Conservation (phyloP, 495 filamentous ascomycete genomes). For the Neurospora sp. region DNA sequence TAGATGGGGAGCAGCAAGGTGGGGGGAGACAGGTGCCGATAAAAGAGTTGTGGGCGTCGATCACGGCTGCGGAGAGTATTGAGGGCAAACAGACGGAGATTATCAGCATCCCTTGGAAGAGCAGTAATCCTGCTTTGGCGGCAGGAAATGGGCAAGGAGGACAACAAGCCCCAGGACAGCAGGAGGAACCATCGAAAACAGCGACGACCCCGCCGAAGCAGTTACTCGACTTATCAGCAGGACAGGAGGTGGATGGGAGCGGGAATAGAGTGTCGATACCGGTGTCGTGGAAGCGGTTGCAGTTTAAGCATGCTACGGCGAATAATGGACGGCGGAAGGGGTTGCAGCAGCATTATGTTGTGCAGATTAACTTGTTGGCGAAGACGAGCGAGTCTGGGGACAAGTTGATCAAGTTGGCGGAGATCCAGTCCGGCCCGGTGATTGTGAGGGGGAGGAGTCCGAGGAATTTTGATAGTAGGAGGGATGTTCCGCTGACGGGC, state of each 20-base stretch:
- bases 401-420: conserved; percentile 47
- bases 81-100: conserved; percentile 84
- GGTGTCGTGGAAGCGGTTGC: conserved; percentile 81
- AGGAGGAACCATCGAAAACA: conserved; percentile 34
- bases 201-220: conserved; percentile 44
- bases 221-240: conserved; percentile 60
- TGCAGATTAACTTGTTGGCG: conserved; percentile 52
- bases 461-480: conserved; percentile 57
- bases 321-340: conserved; percentile 69
- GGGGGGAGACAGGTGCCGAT: conserved; percentile 60
- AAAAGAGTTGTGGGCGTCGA: conserved; percentile 62
- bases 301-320: conserved; percentile 87
- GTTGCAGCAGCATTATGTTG: conserved; percentile 60
- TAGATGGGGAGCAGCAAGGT: conserved; percentile 50
- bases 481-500: conserved; percentile 52
- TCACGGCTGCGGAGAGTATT: conserved; percentile 83
- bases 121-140: conserved; percentile 44
- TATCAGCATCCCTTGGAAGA: conserved; percentile 90
- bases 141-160: background rate
- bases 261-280: conserved; percentile 62
- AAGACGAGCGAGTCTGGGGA: conserved; percentile 41
- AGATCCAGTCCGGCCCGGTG: conserved; percentile 54
- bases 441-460: conserved; percentile 61
- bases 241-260: conserved; percentile 53
- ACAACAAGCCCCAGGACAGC: background rate